Base-by-base conservation (phyloP, 345 rosid species). In the Microthlaspi erraticum region DNA sequence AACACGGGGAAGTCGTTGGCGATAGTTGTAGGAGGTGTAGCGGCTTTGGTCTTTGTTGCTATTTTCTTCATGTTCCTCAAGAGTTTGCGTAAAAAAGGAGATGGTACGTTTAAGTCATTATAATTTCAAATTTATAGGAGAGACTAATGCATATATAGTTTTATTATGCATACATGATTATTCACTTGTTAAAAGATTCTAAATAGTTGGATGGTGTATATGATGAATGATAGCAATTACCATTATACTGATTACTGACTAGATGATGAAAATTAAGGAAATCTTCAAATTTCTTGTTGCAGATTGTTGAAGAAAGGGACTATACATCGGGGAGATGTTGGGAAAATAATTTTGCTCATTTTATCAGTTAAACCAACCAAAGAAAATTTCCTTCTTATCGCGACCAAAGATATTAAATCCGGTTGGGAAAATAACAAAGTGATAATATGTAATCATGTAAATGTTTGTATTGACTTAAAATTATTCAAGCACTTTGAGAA, bases 21-120 rank as follows among this genome's bases (percentile, higher is more conserved):
- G 60, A 83, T 92, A 45, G 84, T 82, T 17, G 14, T 88, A 75
- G 98, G 98, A 82, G 96, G 64, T 61, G 86, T 65, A 18, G 95
- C 76, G 6, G 88, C 82, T 62, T 36, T 90, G 73, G 59, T 46
- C 57, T 42, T 76, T 43, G 84, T 68, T 26, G 80, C 81, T 8
- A 33, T 87, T 7, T 60, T 88, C 10, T 37, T 82, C 2, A 17
- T 65, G 74, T 48, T 77, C 19, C 31, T 86, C 57, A 86, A 70
- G 71, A 77, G 81, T 4, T 18, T 37, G 14, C 70, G 82, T 34
- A 73, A 64, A 16, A 84, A 85, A 44, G 94, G 82, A 51, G 87
- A 82, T 70, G 81, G 84, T 79, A 51, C 26, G 64, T 52, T 60
- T 60, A 9, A 26, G 29, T 11, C 14, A 11, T 7, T 13, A 26